Conservation (phyloP, 345 rosid genomes). For the Durio zibethinus region DNA sequence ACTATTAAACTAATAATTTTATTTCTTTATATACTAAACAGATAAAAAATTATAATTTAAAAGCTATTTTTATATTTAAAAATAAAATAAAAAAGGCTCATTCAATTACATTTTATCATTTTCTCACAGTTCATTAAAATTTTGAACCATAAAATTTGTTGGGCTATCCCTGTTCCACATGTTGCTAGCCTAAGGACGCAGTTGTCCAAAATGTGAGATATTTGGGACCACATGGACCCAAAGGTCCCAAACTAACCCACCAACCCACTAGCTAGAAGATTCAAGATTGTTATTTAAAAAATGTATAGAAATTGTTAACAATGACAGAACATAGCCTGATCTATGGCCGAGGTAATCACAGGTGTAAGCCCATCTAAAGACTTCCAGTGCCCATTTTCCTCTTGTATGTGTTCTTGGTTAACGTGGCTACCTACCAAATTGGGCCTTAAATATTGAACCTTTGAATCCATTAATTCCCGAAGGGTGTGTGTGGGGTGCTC, state of each 20-base stretch:
- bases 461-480: constrained; percentile 4
- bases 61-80: too few species aligned
- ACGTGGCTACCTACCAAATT: constrained; percentile 9
- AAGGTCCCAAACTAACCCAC: background rate
- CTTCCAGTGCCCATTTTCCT: background rate
- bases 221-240: background rate
- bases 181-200: background rate
- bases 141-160: background rate
- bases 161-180: background rate
- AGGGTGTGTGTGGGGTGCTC: background rate
- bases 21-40: too few species aligned
- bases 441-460: background rate
- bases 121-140: background rate
- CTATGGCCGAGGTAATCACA: background rate
- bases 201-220: background rate
- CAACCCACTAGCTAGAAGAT: background rate
- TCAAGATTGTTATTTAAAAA: background rate
- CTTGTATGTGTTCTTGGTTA: background rate
- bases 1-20: too few species aligned
- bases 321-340: background rate
- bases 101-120: background rate
- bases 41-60: too few species aligned
- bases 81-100: too few species aligned
- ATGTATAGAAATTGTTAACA: background rate
- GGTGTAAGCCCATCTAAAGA: background rate